Evolutionary conservation across 345 rosid species (phyloP), one percentile per base, ranked within the genome.

Genomic region (Lagerstroemia speciosa): DNA sequence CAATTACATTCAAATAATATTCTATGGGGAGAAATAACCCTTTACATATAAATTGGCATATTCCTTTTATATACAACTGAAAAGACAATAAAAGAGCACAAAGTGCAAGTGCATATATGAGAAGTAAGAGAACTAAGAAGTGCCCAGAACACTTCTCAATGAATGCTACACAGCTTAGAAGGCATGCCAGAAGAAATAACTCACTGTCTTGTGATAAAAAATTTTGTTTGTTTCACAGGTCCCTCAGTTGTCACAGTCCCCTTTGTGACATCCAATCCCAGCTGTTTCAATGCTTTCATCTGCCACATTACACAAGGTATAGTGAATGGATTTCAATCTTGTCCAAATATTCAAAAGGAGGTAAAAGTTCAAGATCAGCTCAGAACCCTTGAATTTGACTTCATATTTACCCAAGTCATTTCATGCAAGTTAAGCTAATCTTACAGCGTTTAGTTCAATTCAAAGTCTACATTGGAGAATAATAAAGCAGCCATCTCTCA

Each of bases 231-330:
- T 73, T 88, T 94, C 73, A 84, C 84, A 1, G 88, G 46, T 78
- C 96, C 97, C 76, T 86, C 83, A 27, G 97, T 89, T 67, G 75
- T 38, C 71, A 94, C 96, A 50, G 84, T 89, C 77, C 96, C 99
- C 79, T 91, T 91, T 7, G 82, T 69, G 3, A 94, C 99, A 85
- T 80, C 92, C 84, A 94, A 81, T 53, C 97, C 97, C 83, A 91
- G 80, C 70, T 81, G 85, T 80, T 88, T 94, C 84, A 94, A 77
- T 63, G 97, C 85, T 50, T 71, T 89, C 89, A 94, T 91, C 99
- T 94, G 85, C 77, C 72, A 67, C 55, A 67, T 41, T 67, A 32
- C 26, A 63, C 58, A 66, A 38, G 22, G 65, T 15, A 40, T 26
- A 31, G 32, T 27, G 26, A 27, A 27, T 24, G 10, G 29, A 67